phyloP scores from a whole-genome alignment of 2,329 filamentous ascomycete genomes.

The Fusarium mundagurra region DNA sequence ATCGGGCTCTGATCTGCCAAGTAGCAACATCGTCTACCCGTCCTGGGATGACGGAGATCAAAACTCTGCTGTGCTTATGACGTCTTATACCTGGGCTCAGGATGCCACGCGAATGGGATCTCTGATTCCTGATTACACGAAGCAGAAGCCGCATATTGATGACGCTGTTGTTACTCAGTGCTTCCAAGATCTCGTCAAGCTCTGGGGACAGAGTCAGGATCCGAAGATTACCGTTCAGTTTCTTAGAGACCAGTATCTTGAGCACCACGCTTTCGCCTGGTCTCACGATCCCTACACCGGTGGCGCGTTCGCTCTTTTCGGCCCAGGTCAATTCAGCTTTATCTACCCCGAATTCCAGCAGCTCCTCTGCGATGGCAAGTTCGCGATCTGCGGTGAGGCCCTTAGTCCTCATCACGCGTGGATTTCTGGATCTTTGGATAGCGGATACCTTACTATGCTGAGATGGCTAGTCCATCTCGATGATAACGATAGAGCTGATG shows the following conservation, averaged over 20 bases:
- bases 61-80: slow-evolving; percentile 10
- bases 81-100: slow-evolving; percentile 31
- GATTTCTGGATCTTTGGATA: slow-evolving; percentile 52
- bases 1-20: neutral
- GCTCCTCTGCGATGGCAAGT: slow-evolving; percentile 40
- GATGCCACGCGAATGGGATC: slow-evolving; percentile 30
- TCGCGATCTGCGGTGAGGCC: slow-evolving; percentile 52
- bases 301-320: slow-evolving; percentile 54
- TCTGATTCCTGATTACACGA: slow-evolving; percentile 8
- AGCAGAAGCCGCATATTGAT: neutral
- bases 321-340: slow-evolving; percentile 51
- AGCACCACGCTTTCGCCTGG: slow-evolving; percentile 52
- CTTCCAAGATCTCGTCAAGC: slow-evolving; percentile 16
- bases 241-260: slow-evolving; percentile 9
- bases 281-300: slow-evolving; percentile 46
- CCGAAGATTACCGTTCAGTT: neutral
- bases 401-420: slow-evolving; percentile 51
- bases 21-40: slow-evolving; percentile 22
- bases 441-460: slow-evolving; percentile 35
- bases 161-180: slow-evolving; percentile 14
- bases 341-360: slow-evolving; percentile 46
- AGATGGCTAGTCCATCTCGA: neutral
- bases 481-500: neutral
- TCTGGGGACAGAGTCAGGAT: neutral
- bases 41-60: slow-evolving; percentile 20